Evolutionary conservation across 768 basidiomycete species (phyloP), one percentile per base, ranked within the genome.

Genomic region (Cystoderma amianthinum): DNA sequence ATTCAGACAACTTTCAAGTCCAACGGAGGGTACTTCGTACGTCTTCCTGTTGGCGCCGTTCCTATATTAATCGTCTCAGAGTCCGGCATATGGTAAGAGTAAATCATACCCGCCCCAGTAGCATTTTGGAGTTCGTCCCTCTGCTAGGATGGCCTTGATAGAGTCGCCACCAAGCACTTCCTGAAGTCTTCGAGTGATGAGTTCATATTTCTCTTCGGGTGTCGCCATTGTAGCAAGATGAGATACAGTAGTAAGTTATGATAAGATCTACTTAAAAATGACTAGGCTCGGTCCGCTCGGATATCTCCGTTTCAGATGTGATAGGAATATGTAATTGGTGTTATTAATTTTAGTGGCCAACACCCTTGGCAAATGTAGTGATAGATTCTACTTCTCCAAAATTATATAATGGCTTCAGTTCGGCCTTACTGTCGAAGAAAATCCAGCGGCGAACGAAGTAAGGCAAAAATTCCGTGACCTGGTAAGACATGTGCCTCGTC

Each of bases 11-110:
- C 9, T 4, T 37, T 13, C 17, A 37, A 17, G 39, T 32, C 19
- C 15, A 7, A 35, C 12, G n/a, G 45, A 48, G 37, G 40, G 25
- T 17, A 15, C 5, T 9, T 46, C 89, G 64, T 61, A 97, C 93
- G 95, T 68, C 92, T 67, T 51, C 95, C 95, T 5, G 95, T 98
- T 1, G 93, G 81, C 15, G 95, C 91, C 15, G 89, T 85, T 38
- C 95, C 95, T 96, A 52, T 32, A 43, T 16, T 30, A 49, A 22
- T 15, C 40, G 19, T 39, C 44, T 48, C 39, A 43, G 40, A 12
- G 28, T 44, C 20, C 19, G 46, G 11, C 6, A 37, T 41, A 20
- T 37, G 32, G 40, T 37, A 38, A 34, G 47, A 28, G 46, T 23
- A 35, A 25, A 36, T 32, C 38, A 44, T 51, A 71, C 82, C 44